Base-by-base conservation (phyloP, 345 rosid species). In the Salix purpurea region DNA sequence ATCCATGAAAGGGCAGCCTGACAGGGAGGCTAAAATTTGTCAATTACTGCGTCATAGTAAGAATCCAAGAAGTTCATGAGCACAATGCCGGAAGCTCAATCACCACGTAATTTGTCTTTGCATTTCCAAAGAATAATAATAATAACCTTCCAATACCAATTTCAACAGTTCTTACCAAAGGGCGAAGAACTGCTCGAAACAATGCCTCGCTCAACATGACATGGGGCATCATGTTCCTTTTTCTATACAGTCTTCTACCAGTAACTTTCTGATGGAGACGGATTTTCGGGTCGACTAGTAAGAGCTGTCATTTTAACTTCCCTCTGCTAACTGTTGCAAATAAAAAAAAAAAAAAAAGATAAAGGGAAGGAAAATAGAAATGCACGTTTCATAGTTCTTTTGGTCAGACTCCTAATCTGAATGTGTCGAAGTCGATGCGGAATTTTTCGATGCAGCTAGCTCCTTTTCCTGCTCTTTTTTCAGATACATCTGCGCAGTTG, bases 381-480 rank as follows among this genome's bases (percentile, higher is more conserved):
- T 36, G 18, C 67, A 39, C 69, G 48, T 40, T 70, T 56, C 69
- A 60, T n/a, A 70, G 80, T 39, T 72, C 70, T 34, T 21, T 32
- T 24, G 46, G 64, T 61, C 70, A 30, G 65, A 46, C 37, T 77
- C 80, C 87, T 88, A 87, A 77, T 76, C 83, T 56, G 86, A 83
- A 77, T 84, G 77, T 32, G 76, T 73, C 54, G 85, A 54, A 26
- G 71, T 60, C 16, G 84, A 68, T n/a, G 34, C 65, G 6, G 64
- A 70, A 46, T 81, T 81, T 44, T 79, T 75, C 81, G 82, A 52
- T 66, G 74, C 83, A 0, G 87, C 88, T 4, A 91, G 24, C 84
- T 94, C 88, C 78, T 82, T 85, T 23, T 92, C 94, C 77, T 92
- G 97, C 88, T 89, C 87, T 67, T 90, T 88, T 81, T 88, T 91